Conservation (phyloP, 176 grass and related monocot species). For the Bolboschoenus planiculmis region DNA sequence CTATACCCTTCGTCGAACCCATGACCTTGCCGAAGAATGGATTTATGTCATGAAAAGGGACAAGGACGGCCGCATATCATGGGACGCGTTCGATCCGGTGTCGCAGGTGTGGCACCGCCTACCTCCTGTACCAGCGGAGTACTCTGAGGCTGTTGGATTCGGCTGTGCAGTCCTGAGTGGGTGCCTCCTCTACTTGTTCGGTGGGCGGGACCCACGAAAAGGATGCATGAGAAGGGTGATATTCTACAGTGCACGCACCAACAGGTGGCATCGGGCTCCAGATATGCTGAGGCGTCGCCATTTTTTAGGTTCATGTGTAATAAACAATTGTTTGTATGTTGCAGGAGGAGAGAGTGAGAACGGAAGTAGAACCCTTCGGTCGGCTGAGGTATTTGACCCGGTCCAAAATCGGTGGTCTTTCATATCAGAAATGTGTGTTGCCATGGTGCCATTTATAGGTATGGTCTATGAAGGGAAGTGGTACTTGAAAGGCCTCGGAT, state of each 20-base stretch:
- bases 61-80: slow-evolving; percentile 40
- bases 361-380: slow-evolving; percentile 27
- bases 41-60: slow-evolving; percentile 63
- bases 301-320: slow-evolving; percentile 45
- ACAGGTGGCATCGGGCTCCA: slow-evolving; percentile 72
- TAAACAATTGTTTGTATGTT: slow-evolving; percentile 65
- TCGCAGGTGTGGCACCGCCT: slow-evolving; percentile 47
- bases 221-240: slow-evolving; percentile 59
- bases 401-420: slow-evolving; percentile 72
- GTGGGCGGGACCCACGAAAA: slow-evolving; percentile 34
- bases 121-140: slow-evolving; percentile 53
- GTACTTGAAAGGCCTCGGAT: slow-evolving; percentile 62
- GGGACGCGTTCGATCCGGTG: slow-evolving; percentile 50
- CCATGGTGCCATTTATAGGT: slow-evolving; percentile 56
- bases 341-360: slow-evolving; percentile 54
- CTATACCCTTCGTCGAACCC: slow-evolving; percentile 47
- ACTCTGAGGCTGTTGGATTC: slow-evolving; percentile 52
- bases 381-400: slow-evolving; percentile 62
- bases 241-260: slow-evolving; percentile 72
- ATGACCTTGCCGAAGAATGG: slow-evolving; percentile 59
- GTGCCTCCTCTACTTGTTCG: slow-evolving; percentile 64
- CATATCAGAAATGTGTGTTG: slow-evolving; percentile 48
- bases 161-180: slow-evolving; percentile 61
- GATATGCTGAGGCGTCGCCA: slow-evolving; percentile 70
- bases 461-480: slow-evolving; percentile 57